Evolutionary conservation across 805 yeast genomes (phyloP).

Genomic region (Metschnikowia gelsemii): DNA sequence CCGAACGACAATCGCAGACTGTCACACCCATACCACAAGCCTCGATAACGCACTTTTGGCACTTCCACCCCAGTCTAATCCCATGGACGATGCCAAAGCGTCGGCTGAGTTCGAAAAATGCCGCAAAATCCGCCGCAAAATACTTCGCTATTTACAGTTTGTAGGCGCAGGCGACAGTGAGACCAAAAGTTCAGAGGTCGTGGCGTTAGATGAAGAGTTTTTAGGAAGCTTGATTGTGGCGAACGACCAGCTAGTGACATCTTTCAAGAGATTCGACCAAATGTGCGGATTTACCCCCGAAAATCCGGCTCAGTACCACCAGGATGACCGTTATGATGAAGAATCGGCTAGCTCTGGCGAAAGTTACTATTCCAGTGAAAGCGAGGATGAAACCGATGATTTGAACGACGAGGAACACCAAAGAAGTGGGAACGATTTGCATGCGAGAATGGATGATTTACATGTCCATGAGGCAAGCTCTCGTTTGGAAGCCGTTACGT

Average conservation of each 20-base stretch:
- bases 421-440: conserved; percentile 13
- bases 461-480: conserved; percentile 18
- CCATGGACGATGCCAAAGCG: conserved; percentile 63
- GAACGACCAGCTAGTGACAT: conserved; percentile 82
- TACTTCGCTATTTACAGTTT: conserved; percentile 77
- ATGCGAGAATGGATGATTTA: conserved; percentile 9
- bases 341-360: conserved; percentile 27
- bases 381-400: conserved; percentile 33
- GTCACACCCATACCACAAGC: conserved; percentile 71
- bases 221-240: conserved; percentile 86
- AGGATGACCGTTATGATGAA: conserved; percentile 23
- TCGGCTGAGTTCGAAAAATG: conserved; percentile 72
- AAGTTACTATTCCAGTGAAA: conserved; percentile 41
- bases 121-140: conserved; percentile 69
- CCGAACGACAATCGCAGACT: conserved; percentile 64
- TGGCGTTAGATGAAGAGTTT: conserved; percentile 65
- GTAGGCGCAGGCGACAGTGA: conserved; percentile 55
- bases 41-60: conserved; percentile 50
- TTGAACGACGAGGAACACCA: no score
- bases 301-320: conserved; percentile 33
- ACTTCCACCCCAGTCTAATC: conserved; percentile 48
- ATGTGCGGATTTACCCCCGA: conserved; percentile 42
- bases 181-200: conserved; percentile 28
- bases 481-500: conserved; percentile 12
- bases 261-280: conserved; percentile 68